A percentile compares a stretch with the other conserved stretches of the same genome.
phyloP scores from a whole-genome alignment of 257 asterid genomes.

The Lycium ferocissimum region DNA sequence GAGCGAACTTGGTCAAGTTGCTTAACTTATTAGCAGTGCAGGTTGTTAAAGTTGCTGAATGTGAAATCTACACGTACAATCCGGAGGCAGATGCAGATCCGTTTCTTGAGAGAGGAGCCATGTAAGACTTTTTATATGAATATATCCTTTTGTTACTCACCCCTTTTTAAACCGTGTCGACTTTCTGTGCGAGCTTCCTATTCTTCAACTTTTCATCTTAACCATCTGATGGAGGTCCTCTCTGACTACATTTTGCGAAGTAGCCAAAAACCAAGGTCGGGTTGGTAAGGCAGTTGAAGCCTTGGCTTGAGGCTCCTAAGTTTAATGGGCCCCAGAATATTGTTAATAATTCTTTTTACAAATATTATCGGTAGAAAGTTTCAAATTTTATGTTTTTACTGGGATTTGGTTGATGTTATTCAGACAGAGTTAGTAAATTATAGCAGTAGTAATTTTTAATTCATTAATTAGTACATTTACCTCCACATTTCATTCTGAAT shows the following conservation, averaged over 20 bases:
- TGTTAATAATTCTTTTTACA: not conserved
- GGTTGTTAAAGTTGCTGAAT: conserved; percentile 88
- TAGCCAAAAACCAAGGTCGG: not conserved
- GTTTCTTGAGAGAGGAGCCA: conserved; percentile 81
- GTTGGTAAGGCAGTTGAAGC: not conserved
- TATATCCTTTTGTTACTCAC: conserved; percentile 13
- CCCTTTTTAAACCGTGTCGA: not conserved
- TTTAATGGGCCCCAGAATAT: not conserved
- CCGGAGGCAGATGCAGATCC: conserved; percentile 94
- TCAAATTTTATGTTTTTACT: too few species aligned
- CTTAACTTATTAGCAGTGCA: conserved; percentile 45
- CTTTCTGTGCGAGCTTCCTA: not conserved
- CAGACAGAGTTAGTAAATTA: too few species aligned
- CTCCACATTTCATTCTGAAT: too few species aligned
- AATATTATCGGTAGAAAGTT: too few species aligned
- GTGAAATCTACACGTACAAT: conserved; percentile 89
- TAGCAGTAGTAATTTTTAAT: too few species aligned
- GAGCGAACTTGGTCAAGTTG: conserved; percentile 9
- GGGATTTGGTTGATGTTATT: too few species aligned
- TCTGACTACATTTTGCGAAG: not conserved
- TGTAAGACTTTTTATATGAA: conserved; percentile 52
- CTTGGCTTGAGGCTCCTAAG: not conserved
- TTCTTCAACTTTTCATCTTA: not conserved
- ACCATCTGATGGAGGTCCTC: not conserved
- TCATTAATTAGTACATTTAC: too few species aligned